These are phyloP conservation scores for Suillus plorans DNA, from an alignment of 768 basidiomycete species.

Conservation along the genomic window DNA sequence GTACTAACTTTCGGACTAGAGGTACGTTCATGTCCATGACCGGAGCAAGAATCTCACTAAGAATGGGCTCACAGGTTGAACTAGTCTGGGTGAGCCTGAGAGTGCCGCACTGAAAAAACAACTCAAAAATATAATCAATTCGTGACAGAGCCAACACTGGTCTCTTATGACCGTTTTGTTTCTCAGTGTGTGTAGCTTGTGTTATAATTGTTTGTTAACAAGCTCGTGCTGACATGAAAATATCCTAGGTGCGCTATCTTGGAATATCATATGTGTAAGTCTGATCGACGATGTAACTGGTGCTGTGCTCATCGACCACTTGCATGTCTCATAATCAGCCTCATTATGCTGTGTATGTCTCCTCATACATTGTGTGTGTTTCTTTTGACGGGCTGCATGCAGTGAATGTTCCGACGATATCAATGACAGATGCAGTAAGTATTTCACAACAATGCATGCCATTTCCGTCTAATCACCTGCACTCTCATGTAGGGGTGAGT, in stretches of 20 bases:
- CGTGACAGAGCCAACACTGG: neutral
- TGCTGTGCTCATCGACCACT: neutral
- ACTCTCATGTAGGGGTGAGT: neutral
- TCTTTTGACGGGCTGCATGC: neutral
- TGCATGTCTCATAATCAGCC: neutral
- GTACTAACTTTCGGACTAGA: neutral
- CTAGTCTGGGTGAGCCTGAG: neutral
- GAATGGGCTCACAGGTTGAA: neutral
- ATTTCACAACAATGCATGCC: neutral
- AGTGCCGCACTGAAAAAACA: neutral
- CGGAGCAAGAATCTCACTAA: neutral
- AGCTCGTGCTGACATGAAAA: neutral
- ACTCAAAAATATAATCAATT: neutral
- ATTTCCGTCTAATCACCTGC: neutral
- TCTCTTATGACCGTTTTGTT: neutral
- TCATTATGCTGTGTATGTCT: neutral
- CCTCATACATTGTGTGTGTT: neutral
- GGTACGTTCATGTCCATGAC: neutral
- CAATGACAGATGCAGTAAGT: neutral
- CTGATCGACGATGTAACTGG: neutral
- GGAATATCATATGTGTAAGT: neutral
- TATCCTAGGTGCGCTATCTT: neutral
- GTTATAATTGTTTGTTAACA: neutral
- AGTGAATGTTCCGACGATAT: neutral
- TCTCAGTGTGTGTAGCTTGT: neutral